Evolutionary conservation across 306 rosid species (phyloP).

Genomic region (Spatholobus suberectus): DNA sequence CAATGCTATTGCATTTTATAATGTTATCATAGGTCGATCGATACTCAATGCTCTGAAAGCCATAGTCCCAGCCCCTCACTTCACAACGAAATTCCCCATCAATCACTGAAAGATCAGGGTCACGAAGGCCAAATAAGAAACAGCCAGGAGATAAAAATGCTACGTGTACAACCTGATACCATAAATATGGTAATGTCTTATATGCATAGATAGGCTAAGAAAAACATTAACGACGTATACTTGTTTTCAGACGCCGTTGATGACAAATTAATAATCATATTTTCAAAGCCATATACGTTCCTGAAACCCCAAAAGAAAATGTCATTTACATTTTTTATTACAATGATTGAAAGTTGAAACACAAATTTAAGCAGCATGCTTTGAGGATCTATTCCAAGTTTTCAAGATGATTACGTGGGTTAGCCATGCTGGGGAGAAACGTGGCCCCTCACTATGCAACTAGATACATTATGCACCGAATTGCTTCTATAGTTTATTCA

Average conservation of each 20-base stretch:
- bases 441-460: not conserved
- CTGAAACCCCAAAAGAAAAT: not conserved
- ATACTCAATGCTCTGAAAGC: too few species aligned
- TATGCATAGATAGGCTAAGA: too few species aligned
- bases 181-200: too few species aligned
- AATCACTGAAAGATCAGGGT: too few species aligned
- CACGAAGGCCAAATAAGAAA: too few species aligned
- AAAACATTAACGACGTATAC: not conserved
- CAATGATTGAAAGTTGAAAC: constrained; percentile 23
- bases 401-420: constrained; percentile 20
- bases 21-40: too few species aligned
- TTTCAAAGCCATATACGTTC: not conserved
- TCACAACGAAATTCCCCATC: too few species aligned
- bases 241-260: not conserved
- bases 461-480: not conserved
- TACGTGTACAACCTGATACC: too few species aligned
- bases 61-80: too few species aligned
- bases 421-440: not conserved
- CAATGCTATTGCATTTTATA: too few species aligned
- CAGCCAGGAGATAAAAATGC: too few species aligned
- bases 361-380: constrained; percentile 13
- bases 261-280: not conserved
- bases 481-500: not conserved
- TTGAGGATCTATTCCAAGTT: not conserved
- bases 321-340: constrained; percentile 7